Base-by-base conservation (phyloP, 768 basidiomycete species). In the Boletus tylopilopsis region DNA sequence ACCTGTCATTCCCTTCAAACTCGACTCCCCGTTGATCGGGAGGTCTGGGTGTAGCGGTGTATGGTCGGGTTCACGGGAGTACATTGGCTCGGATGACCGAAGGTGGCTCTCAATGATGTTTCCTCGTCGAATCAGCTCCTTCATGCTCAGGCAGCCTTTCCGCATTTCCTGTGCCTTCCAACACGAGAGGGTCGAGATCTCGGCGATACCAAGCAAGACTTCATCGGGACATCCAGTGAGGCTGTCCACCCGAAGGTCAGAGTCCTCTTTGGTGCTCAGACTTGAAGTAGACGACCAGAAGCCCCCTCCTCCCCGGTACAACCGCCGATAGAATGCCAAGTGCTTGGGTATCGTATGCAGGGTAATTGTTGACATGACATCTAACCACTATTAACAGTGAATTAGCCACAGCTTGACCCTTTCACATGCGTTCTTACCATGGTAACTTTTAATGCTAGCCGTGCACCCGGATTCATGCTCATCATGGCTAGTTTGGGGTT, bases 181-280 rank as follows among this genome's bases (percentile, higher is more conserved):
- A 56, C 82, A 77, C 5, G 85, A 80, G 25, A 92, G 76, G 7
- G 76, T 74, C n/a, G 84, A 82, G 19, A 80, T 76, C 61, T 91
- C 87, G 21, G 82, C 87, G 51, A 91, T 77, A 32, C 81, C 85
- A 51, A 90, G 77, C 63, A 91, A 68, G 9, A 81, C 84, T 58
- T 85, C 85, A 59, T 92, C 86, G 3, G 89, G 83, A 71, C 88
- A 90, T 24, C 89, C 89, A 21, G 80, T 84, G 51, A 90, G 67
- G 39, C 70, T 66, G 55, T 87, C 85, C 78, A 90, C 83, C 42
- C 76, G 77, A 56, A 82, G 68, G 45, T 78, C 72, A 44, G 70
- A 69, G 41, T 74, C 69, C 15, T 69, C 68, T 57, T 64, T 68
- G 46, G 64, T 51, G 47, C 59, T 53, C 51, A 55, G 45, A 36